A percentile compares a stretch with the other conserved stretches of the same genome.
phyloP scores from a whole-genome alignment of 805 yeast genomes.

The Ogataea angusta region DNA sequence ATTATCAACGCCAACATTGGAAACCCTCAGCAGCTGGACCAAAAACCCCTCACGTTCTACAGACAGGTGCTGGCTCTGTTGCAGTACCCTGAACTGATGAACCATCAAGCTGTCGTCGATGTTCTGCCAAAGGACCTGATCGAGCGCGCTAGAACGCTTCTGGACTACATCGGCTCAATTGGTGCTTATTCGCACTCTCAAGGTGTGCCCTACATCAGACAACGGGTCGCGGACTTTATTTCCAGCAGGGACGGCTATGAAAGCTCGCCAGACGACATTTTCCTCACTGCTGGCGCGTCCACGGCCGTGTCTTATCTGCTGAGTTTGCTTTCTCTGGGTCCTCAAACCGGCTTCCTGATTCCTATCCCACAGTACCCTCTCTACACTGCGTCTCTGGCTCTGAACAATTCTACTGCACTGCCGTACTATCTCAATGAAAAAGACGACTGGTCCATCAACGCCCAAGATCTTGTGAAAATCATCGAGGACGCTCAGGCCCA shows the following conservation, averaged over 20 bases:
- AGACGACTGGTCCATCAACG: constrained; percentile 79
- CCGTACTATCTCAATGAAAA: constrained; percentile 85
- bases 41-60: constrained; percentile 91
- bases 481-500: constrained; percentile 45
- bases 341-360: constrained; percentile 74
- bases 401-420: constrained; percentile 76
- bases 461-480: constrained; percentile 56
- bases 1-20: constrained; percentile 94
- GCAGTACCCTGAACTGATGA: constrained; percentile 76
- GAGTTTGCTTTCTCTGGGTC: constrained; percentile 64
- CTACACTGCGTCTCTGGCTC: constrained; percentile 89
- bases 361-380: constrained; percentile 99
- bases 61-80: constrained; percentile 83
- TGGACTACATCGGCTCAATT: constrained; percentile 68
- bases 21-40: constrained; percentile 96
- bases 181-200: constrained; percentile 97
- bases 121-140: constrained; percentile 66
- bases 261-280: constrained; percentile 69
- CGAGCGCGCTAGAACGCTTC: constrained; percentile 60
- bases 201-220: constrained; percentile 71
- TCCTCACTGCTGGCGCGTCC: constrained; percentile 91
- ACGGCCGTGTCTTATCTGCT: constrained; percentile 83
- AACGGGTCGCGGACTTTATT: constrained; percentile 80
- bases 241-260: constrained; percentile 70
- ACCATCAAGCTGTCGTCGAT: constrained; percentile 29